phyloP scores from a whole-genome alignment of 139 green algal genomes.

The Coelastrella sp. region DNA sequence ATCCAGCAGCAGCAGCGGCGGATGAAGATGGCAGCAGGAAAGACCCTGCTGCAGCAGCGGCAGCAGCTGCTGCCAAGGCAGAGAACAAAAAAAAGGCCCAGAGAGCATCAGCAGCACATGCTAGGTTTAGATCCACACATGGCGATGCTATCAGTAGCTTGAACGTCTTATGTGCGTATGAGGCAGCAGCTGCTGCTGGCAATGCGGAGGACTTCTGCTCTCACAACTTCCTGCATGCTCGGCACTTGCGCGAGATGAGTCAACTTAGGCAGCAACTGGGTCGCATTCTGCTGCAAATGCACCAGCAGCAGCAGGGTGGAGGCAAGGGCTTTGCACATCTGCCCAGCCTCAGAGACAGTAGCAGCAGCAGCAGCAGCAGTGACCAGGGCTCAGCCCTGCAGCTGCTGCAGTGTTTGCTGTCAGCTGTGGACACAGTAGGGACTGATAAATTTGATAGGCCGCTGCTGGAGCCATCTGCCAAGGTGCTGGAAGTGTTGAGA shows the following conservation, averaged over 20 bases:
- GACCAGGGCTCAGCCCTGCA: neutral
- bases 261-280: conserved; percentile 66
- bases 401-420: conserved; percentile 34
- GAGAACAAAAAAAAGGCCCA: conserved; percentile 11
- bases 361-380: conserved; percentile 40
- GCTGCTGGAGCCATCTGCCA: conserved; percentile 25
- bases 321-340: neutral
- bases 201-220: conserved; percentile 63
- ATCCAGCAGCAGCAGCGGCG: conserved; percentile 29
- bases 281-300: conserved; percentile 40
- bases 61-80: conserved; percentile 14
- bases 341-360: neutral
- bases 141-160: conserved; percentile 88
- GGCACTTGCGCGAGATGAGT: conserved; percentile 81
- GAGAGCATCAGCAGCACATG: conserved; percentile 69
- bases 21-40: conserved; percentile 30
- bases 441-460: neutral
- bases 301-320: neutral
- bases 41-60: conserved; percentile 22
- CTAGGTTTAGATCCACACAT: conserved; percentile 65
- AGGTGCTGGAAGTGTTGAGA: conserved; percentile 69
- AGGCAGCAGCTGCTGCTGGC: conserved; percentile 59
- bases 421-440: neutral
- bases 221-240: conserved; percentile 75
- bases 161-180: conserved; percentile 84